Conservation (phyloP, 2,329 filamentous ascomycete species). For the Chalaropsis thielavioides region DNA sequence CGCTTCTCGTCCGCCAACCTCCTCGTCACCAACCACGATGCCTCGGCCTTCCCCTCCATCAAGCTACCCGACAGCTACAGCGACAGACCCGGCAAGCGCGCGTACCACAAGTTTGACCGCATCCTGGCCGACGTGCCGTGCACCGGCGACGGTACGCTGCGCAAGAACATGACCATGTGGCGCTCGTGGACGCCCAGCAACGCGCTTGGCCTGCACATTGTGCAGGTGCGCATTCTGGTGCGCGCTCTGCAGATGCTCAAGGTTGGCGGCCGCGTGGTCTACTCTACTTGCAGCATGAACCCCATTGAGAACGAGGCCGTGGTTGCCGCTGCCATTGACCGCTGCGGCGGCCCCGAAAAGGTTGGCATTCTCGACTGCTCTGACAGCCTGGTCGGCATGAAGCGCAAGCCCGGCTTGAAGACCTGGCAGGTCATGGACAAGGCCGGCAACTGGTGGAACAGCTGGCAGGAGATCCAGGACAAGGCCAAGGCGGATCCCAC, state of each 20-base stretch:
- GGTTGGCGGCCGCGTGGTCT: constrained; percentile 84
- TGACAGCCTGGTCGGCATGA: constrained; percentile 59
- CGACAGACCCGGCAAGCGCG: constrained; percentile 40
- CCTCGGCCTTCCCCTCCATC: constrained; percentile 86
- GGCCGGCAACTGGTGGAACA: constrained; percentile 60
- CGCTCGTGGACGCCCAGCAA: constrained; percentile 85
- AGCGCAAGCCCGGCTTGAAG: constrained; percentile 61
- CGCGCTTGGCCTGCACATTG: constrained; percentile 71
- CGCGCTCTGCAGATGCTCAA: constrained; percentile 92
- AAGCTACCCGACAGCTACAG: constrained; percentile 52
- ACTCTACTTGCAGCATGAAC: constrained; percentile 98
- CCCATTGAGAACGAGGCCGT: constrained; percentile 95
- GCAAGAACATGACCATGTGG: constrained; percentile 92
- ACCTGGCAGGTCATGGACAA: constrained; percentile 90
- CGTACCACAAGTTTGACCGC: constrained; percentile 90
- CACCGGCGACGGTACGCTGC: constrained; percentile 82
- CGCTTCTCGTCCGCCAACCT: constrained; percentile 90
- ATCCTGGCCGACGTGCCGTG: constrained; percentile 95
- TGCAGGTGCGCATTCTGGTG: constrained; percentile 79
- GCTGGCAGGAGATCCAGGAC: constrained; percentile 67
- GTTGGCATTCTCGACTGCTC: constrained; percentile 77
- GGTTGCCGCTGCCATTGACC: constrained; percentile 70
- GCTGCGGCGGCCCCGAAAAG: constrained; percentile 70
- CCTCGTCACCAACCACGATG: constrained; percentile 95
- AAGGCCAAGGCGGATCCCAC: constrained; percentile 45